Conservation (phyloP, 331 rosid species). For the Quercus lobata region DNA sequence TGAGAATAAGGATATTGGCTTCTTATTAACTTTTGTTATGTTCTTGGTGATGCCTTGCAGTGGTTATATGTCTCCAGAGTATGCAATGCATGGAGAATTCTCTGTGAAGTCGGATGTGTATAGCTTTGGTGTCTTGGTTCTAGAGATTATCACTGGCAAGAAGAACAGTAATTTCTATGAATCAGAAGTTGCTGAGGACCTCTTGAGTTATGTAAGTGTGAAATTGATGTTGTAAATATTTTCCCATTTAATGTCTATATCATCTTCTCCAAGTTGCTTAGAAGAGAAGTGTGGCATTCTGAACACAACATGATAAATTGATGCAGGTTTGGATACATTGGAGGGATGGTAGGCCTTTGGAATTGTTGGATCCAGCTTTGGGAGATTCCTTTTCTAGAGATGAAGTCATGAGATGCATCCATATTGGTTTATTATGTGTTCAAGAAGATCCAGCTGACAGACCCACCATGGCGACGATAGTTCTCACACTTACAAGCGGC, state of each 20-base stretch:
- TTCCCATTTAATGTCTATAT: not conserved
- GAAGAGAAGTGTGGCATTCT: not conserved
- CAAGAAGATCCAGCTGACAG: slow-evolving; percentile 42
- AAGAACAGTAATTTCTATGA: slow-evolving; percentile 26
- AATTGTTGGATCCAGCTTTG: slow-evolving; percentile 30
- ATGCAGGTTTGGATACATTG: slow-evolving; percentile 54
- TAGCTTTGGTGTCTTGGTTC: slow-evolving; percentile 49
- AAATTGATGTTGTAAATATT: not conserved
- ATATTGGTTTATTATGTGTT: slow-evolving; percentile 46
- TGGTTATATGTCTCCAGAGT: slow-evolving; percentile 51
- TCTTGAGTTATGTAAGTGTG: slow-evolving; percentile 44
- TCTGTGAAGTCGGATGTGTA: slow-evolving; percentile 38
- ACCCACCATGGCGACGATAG: slow-evolving; percentile 31
- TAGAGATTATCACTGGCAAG: slow-evolving; percentile 46
- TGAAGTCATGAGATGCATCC: slow-evolving; percentile 54
- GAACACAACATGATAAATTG: not conserved
- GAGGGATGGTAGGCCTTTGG: slow-evolving; percentile 33
- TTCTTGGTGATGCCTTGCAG: not conserved
- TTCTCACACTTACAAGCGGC: not conserved
- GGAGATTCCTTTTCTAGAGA: slow-evolving; percentile 26
- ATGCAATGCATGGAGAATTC: slow-evolving; percentile 22
- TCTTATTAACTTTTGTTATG: not conserved
- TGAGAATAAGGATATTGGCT: not conserved
- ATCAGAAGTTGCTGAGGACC: slow-evolving; percentile 27
- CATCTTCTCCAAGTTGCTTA: too few relatives aligned